These are phyloP conservation scores for Beauveria brongniartii DNA, from an alignment of 2,329 filamentous ascomycete genomes.

Conservation along the genomic window DNA sequence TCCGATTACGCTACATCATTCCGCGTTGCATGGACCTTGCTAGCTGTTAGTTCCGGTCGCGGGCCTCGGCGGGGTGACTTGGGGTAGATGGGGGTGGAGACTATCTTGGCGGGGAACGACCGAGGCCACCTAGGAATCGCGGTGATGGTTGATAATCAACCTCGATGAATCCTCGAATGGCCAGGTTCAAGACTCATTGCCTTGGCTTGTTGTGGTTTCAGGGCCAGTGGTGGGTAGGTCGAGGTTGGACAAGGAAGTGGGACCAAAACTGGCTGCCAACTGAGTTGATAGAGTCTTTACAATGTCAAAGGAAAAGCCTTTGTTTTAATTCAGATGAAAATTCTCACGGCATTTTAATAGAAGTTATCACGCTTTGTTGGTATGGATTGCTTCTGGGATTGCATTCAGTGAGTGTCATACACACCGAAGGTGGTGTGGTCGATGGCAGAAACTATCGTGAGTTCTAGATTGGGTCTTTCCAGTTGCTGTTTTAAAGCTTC, in stretches of 20 bases:
- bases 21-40: not conserved
- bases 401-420: not conserved
- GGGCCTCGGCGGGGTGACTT: not conserved
- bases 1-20: not conserved
- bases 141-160: not conserved
- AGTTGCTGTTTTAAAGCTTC: not conserved
- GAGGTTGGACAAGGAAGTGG: not conserved
- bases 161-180: not conserved
- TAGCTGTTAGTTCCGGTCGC: not conserved
- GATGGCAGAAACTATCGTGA: not conserved
- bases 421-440: not conserved
- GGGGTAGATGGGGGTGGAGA: not conserved
- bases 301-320: not conserved
- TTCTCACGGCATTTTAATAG: not conserved
- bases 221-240: not conserved
- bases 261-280: not conserved
- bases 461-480: not conserved
- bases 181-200: not conserved
- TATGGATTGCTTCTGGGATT: too few species aligned
- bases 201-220: not conserved
- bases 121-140: not conserved
- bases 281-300: not conserved
- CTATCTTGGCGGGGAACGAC: not conserved
- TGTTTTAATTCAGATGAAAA: not conserved
- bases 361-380: not conserved